Base-by-base conservation (phyloP, 192 early-diverging fungal genomes). In the Backusella mclennaniae region DNA sequence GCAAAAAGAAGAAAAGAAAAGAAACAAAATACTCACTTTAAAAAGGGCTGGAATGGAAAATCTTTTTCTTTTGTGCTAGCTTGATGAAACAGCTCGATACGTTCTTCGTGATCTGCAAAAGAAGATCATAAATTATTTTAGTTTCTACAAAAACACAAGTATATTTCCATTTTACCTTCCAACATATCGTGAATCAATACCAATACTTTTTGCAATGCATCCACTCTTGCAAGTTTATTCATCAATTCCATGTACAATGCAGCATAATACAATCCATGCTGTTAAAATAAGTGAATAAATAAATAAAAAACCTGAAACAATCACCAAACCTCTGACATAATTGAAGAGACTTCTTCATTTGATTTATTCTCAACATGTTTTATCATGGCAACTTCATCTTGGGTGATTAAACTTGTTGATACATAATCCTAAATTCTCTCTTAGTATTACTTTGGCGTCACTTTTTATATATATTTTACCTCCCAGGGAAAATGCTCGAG, bases 401-500 rank as follows among this genome's bases (percentile, higher is more conserved):
- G 85, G 17, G 90, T 93, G 36, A 98, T 96, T 19, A 98, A 85
- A 1, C 86, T 87, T 0, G 93, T 93, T 14, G 90, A 87, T 79
- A 94, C 89, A 79, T 97, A 97, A n/a, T 95, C 95, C 89, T 95
- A 53, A 39, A 39, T 11, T 39, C 38, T 39, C 36, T 38, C 36
- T 39, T 39, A 39, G 31, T 8, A n/a, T 74, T 6, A 44, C 8
- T 4, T 46, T 66, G 9, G 31, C 35, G 52, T 52, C 17, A 53
- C 17, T 52, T 6, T 21, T 2, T 52, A 1, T 52, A n/a, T 63
- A 29, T 29, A 33, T 33, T 3, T 42, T 83, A 94, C 94, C 89
- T 96, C 93, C 97, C 97, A 98, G 0, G 96, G 95, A 78, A 97
- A 92, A 17, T 93, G 87, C 72, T 89, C 88, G 15, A 84, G 86